Base-by-base conservation (phyloP, 2,329 filamentous ascomycete genomes). In the Aspergillus hiratsukae region DNA sequence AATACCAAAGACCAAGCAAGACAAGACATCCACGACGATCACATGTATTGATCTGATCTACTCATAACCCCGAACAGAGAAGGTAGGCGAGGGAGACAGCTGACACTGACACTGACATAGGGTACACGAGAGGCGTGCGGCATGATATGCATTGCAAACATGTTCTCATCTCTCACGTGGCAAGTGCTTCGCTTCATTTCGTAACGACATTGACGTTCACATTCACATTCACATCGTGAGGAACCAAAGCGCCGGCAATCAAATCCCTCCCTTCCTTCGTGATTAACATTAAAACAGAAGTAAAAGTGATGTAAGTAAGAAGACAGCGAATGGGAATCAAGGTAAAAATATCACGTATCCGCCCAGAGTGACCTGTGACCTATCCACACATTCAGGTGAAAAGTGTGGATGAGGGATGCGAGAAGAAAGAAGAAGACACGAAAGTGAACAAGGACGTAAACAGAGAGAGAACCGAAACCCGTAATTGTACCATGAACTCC, bases 401-500 rank as follows among this genome's bases (percentile, higher is more conserved):
- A 14, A 14, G 11, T 27, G 43, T 27, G 43, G 43, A 46, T 27
- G 23, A 23, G 19, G 40, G 23, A 46, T 11, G 43, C 10, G 53
- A 48, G 48, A 55, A 57, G 25, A 52, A 48, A 48, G 41, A 51
- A 55, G 56, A 50, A 50, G 55, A 19, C 48, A 40, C 40, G 53
- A 17, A 17, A 37, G 31, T 37, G 49, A 54, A 31, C 29, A 53
- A 48, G 43, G 41, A 52, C 53, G 56, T 49, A 51, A 55, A 23
- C 54, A 60, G 53, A 60, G 27, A 61, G 49, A 37, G 48, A 35
- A 60, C 58, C 19, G 21, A 23, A 46, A 46, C 43, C 43, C 11
- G 43, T 11, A n/a, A 48, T 46, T 37, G 31, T 37, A 37, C 31
- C 31, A 37, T 37, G 31, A 64, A 65, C 61, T 62, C 61, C 61